A percentile compares a stretch with the other conserved stretches of the same genome.
These are phyloP conservation scores for Hygrocybe punicea DNA, from an alignment of 768 basidiomycete species.

Conservation along the genomic window DNA sequence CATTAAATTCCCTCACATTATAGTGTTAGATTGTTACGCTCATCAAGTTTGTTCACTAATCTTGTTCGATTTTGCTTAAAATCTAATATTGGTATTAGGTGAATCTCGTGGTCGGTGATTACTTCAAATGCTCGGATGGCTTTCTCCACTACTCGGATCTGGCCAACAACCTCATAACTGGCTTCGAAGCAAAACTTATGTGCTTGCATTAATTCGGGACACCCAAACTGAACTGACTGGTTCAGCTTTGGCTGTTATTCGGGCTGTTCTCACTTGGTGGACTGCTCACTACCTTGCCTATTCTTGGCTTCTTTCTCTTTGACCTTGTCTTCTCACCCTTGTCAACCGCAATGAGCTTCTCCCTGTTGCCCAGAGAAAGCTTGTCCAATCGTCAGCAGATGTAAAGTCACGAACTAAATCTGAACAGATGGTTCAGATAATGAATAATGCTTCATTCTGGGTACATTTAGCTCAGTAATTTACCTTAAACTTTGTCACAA, in stretches of 20 bases:
- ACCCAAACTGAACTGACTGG: slow-evolving; percentile 14
- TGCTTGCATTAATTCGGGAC: slow-evolving; percentile 27
- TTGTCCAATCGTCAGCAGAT: slow-evolving; percentile 10
- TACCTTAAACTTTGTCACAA: slow-evolving; percentile 5
- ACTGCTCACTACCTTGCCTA: slow-evolving; percentile 30
- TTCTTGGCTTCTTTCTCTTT: slow-evolving; percentile 23
- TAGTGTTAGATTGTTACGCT: slow-evolving; percentile 34
- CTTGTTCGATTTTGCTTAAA: neutral
- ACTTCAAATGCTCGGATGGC: slow-evolving; percentile 32
- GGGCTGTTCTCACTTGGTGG: slow-evolving; percentile 30
- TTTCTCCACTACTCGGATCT: slow-evolving; percentile 19
- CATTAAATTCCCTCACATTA: slow-evolving; percentile 23
- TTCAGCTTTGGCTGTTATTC: slow-evolving; percentile 16
- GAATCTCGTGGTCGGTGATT: slow-evolving; percentile 41
- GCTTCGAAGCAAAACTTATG: slow-evolving; percentile 32
- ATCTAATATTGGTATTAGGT: slow-evolving; percentile 20
- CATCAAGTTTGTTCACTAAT: slow-evolving; percentile 29
- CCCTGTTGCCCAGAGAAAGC: slow-evolving; percentile 8
- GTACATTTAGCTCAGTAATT: slow-evolving; percentile 18
- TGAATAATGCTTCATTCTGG: slow-evolving; percentile 33
- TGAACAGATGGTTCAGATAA: slow-evolving; percentile 24
- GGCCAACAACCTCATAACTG: slow-evolving; percentile 39
- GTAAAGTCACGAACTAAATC: slow-evolving; percentile 20
- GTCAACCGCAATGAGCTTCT: slow-evolving; percentile 14
- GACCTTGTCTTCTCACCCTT: slow-evolving; percentile 5